Evolutionary conservation across 208 protist species (phyloP).

Genomic region (Acanthamoeba triangularis): DNA sequence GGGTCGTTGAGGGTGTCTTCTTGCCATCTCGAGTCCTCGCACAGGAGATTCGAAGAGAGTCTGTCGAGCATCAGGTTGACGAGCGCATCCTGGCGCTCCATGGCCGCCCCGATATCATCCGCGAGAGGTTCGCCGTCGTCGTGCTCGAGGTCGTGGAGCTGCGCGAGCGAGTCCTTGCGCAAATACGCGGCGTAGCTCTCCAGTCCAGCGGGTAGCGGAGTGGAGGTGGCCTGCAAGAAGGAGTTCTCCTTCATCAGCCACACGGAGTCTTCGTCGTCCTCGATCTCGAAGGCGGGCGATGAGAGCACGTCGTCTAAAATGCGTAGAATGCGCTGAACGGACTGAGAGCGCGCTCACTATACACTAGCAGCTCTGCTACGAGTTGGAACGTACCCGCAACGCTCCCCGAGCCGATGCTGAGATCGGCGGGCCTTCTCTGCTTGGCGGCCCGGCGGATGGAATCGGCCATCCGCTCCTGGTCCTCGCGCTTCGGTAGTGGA

Average conservation of each 20-base stretch:
- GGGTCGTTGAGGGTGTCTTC: conserved; percentile 27
- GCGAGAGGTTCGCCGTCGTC: neutral
- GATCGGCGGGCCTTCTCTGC: conserved; percentile 11
- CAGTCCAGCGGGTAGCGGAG: neutral
- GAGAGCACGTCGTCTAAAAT: neutral
- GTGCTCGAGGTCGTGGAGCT: conserved; percentile 11
- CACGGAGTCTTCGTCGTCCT: conserved; percentile 7
- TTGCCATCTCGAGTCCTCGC: conserved; percentile 12
- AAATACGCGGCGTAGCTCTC: no score
- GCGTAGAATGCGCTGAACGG: no score
- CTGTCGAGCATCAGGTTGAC: neutral
- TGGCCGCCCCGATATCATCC: neutral
- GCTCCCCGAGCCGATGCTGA: conserved; percentile 31
- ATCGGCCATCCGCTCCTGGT: conserved; percentile 23
- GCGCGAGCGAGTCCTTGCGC: neutral
- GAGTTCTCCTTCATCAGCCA: conserved; percentile 55
- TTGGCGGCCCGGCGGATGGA: conserved; percentile 10
- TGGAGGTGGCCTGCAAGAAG: neutral
- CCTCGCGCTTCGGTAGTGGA: conserved; percentile 14
- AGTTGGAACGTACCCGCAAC: neutral
- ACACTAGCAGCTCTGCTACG: no score
- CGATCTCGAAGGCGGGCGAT: neutral
- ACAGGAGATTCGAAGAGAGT: conserved; percentile 8
- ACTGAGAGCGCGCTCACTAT: no score
- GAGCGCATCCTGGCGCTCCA: neutral